These are phyloP conservation scores for Cinnamomum micranthum DNA, from an alignment of 164 flowering plant genomes.

Conservation along the genomic window DNA sequence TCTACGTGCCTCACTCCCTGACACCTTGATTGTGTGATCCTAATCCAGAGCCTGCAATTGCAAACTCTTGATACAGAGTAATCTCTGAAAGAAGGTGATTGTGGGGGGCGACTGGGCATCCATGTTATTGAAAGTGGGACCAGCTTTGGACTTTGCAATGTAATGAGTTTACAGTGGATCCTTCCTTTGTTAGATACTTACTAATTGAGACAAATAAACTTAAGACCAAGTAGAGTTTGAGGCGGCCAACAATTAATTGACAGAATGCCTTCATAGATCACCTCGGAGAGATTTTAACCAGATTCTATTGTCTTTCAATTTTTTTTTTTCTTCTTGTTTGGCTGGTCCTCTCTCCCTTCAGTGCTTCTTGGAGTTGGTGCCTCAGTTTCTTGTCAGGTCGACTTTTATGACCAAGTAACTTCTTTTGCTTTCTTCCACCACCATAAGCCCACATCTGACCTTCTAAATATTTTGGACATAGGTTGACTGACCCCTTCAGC, in stretches of 20 bases:
- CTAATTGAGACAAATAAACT: neutral
- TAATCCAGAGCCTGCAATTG: neutral
- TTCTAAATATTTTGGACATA: no score
- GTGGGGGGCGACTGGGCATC: neutral
- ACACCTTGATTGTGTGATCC: no score
- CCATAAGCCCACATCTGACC: no score
- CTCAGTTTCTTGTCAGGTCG: no score
- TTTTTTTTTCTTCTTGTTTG: neutral
- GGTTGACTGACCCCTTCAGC: no score
- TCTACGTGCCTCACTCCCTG: neutral
- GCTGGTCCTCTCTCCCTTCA: no score
- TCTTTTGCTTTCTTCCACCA: no score
- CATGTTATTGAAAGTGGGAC: neutral
- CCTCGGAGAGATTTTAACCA: neutral
- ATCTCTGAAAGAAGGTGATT: neutral
- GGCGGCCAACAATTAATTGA: no score
- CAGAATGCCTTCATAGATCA: neutral
- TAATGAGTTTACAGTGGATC: neutral
- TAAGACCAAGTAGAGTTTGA: no score
- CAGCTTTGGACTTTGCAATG: neutral
- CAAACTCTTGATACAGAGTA: neutral
- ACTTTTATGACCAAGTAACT: no score
- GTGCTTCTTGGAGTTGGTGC: no score
- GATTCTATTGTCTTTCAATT: neutral
- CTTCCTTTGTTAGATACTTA: neutral